A percentile compares a stretch with the other conserved stretches of the same genome.
phyloP scores from a whole-genome alignment of 2,329 filamentous ascomycete species.

The Lecanoromycetidae sp. region DNA sequence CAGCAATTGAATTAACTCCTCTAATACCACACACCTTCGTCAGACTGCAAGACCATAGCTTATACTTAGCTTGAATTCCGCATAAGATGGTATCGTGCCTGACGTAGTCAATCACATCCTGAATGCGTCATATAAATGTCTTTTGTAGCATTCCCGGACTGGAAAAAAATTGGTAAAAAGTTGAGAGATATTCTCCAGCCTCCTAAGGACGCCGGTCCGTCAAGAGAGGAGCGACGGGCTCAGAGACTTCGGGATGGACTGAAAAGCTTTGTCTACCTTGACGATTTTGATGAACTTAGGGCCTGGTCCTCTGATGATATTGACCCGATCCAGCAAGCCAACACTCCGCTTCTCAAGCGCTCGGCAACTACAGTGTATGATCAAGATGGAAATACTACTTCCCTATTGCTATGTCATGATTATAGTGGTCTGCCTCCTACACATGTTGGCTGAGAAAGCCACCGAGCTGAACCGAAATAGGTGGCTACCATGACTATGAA shows the following conservation, averaged over 20 bases:
- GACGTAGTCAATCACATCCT: background rate
- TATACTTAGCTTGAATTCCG: too few species aligned
- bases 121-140: background rate
- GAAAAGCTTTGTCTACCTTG: constrained; percentile 32
- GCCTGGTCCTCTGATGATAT: constrained; percentile 24
- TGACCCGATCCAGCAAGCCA: constrained; percentile 28
- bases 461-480: constrained; percentile 18
- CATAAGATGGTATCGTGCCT: too few species aligned
- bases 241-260: constrained; percentile 21
- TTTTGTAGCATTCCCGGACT: constrained; percentile 5
- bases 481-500: constrained; percentile 36
- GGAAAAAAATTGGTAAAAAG: constrained; percentile 11
- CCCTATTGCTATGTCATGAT: constrained; percentile 25
- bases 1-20: too few species aligned
- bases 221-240: constrained; percentile 5
- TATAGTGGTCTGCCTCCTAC: background rate
- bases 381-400: background rate
- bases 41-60: too few species aligned
- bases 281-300: constrained; percentile 30
- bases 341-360: constrained; percentile 28
- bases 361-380: background rate
- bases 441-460: background rate
- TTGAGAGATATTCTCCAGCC: constrained; percentile 5
- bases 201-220: constrained; percentile 4
- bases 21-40: too few species aligned